Evolutionary conservation across 371 early-diverging fungal genomes (phyloP), one percentile per base, ranked within the genome.

Genomic region (Choanephora cucurbitarum): DNA sequence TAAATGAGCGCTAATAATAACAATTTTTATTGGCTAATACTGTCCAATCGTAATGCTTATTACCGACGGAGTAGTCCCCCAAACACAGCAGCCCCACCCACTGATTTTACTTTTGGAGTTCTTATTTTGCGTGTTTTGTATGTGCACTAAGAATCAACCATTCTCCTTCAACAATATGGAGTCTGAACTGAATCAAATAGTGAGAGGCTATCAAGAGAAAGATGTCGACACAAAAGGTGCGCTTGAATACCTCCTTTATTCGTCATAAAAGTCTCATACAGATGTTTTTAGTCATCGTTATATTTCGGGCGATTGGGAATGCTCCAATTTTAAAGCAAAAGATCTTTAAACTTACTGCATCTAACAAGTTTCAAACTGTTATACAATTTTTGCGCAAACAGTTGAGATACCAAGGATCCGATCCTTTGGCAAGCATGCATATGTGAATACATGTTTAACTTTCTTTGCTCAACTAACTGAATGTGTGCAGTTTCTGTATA

Each of bases 251-350:
- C 37, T 37, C 7, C 7, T 14, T 9, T 37, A 7, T 37, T 37
- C 37, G 9, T 37, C n/a, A n/a, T n/a, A n/a, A n/a, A n/a, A n/a
- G n/a, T n/a, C n/a, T n/a, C n/a, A n/a, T n/a, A n/a, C n/a, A n/a
- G n/a, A n/a, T n/a, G n/a, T 3, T 28, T 28, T 28, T 69, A 93
- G 94, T 94, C 32, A 81, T 94, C 22, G 90, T 96, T 5, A 85
- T 89, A 14, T 93, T 96, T 63, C 66, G 80, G 48, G 87, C 94
- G 1, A 91, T 92, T 19, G 97, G 97, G 18, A 93, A 90, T 75
- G 95, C 95, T 1, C 95, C 96, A 0, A 94, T 95, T 50, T 67
- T 96, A 34, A 95, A 94, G 69, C 89, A 92, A 60, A 86, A 75
- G 24, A 73, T 88, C 22, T 95, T 86, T 74, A 93, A 90, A 64